Percentiles rank a stretch among this genome's conserved stretches.
These are phyloP conservation scores for Royoungia palumana DNA, from an alignment of 768 basidiomycete genomes.

Conservation along the genomic window DNA sequence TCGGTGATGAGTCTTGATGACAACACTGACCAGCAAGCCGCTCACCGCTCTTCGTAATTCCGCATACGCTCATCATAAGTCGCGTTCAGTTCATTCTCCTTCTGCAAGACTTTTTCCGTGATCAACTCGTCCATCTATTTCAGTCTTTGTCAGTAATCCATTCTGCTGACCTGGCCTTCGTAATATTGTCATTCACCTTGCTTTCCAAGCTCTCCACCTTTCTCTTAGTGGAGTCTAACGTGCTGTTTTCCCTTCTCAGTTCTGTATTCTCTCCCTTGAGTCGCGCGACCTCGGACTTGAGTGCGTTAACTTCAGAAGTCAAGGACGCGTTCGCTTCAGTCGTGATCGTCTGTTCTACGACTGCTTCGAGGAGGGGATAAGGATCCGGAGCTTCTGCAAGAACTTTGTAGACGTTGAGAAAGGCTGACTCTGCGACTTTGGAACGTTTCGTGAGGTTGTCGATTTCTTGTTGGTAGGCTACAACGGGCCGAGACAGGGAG, in stretches of 20 bases:
- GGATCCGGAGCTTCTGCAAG: constrained; percentile 97
- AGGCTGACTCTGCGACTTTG: constrained; percentile 90
- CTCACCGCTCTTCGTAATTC: constrained; percentile 94
- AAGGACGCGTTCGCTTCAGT: constrained; percentile 34
- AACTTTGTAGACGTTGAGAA: constrained; percentile 95
- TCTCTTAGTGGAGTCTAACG: constrained; percentile 67
- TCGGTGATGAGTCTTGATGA: not conserved
- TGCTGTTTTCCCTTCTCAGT: constrained; percentile 66
- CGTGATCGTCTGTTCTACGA: constrained; percentile 93
- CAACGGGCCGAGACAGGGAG: not conserved
- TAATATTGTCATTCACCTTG: constrained; percentile 49
- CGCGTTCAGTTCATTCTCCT: constrained; percentile 95
- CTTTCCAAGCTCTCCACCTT: constrained; percentile 78
- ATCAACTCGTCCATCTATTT: constrained; percentile 93
- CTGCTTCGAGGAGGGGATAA: constrained; percentile 92
- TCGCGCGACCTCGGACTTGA: constrained; percentile 70
- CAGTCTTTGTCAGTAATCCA: constrained; percentile 1
- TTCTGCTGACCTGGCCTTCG: not conserved
- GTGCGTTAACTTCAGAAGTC: constrained; percentile 66
- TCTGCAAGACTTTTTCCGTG: constrained; percentile 81
- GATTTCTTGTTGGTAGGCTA: constrained; percentile 96
- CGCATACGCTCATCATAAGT: constrained; percentile 94
- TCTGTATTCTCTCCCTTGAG: constrained; percentile 81
- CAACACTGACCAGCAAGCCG: not conserved
- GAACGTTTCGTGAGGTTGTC: constrained; percentile 92